Conservation (phyloP, 2,329 filamentous ascomycete genomes). For the Orbilia oligospora region DNA sequence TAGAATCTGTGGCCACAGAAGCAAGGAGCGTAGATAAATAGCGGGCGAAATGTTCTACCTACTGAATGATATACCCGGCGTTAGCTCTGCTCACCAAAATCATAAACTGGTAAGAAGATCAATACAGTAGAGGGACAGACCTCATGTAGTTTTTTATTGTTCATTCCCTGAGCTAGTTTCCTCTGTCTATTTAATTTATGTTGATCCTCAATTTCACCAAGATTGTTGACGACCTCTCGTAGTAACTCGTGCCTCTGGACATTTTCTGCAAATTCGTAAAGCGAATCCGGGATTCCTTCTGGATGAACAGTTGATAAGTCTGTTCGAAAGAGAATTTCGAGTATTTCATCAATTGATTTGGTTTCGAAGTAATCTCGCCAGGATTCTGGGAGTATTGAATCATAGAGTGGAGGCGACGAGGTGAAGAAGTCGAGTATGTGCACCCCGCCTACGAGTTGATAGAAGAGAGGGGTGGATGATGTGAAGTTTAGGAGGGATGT, state of each 20-base stretch:
- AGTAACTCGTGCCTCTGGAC: slow-evolving; percentile 61
- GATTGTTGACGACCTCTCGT: slow-evolving; percentile 57
- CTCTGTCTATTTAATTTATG: slow-evolving; percentile 76
- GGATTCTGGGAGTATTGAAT: slow-evolving; percentile 79
- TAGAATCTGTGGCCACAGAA: slow-evolving; percentile 64
- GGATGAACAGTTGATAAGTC: slow-evolving; percentile 73
- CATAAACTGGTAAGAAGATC: background rate
- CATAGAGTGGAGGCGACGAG: slow-evolving; percentile 81
- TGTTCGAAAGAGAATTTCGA: slow-evolving; percentile 83
- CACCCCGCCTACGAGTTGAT: slow-evolving; percentile 93
- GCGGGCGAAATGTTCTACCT: slow-evolving; percentile 79
- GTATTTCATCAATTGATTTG: slow-evolving; percentile 79
- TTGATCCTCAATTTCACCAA: slow-evolving; percentile 43
- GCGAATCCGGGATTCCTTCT: slow-evolving; percentile 66
- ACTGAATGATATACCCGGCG: slow-evolving; percentile 34
- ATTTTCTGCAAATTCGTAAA: slow-evolving; percentile 60
- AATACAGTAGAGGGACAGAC: slow-evolving; percentile 70
- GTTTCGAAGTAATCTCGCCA: slow-evolving; percentile 85
- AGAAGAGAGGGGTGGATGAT: slow-evolving; percentile 80
- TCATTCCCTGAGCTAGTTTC: slow-evolving; percentile 90
- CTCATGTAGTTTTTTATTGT: slow-evolving; percentile 94
- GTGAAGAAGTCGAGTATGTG: slow-evolving; percentile 98
- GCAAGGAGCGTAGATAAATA: slow-evolving; percentile 69
- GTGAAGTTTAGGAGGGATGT: slow-evolving; percentile 82
- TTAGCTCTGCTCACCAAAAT: background rate